These are phyloP conservation scores for Saitozyma podzolica DNA, from an alignment of 768 basidiomycete species.

Conservation along the genomic window DNA sequence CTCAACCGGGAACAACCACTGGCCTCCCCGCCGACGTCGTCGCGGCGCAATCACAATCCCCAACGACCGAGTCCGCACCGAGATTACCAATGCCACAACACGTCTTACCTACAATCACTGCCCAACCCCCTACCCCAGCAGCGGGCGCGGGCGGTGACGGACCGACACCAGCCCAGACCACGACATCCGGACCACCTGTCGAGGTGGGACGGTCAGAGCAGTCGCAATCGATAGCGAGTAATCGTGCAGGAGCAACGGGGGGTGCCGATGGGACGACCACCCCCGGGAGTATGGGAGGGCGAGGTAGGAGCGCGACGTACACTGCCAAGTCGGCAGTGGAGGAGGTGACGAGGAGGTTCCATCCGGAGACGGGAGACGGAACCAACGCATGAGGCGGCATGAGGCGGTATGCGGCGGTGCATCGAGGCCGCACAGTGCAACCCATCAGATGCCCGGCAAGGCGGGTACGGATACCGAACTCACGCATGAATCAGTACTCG, in stretches of 20 bases:
- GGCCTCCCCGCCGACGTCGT: conserved; percentile 11
- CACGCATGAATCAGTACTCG: too few species aligned
- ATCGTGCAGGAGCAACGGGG: not conserved
- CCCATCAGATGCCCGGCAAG: too few species aligned
- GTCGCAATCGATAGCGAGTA: not conserved
- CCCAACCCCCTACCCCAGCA: conserved; percentile 23
- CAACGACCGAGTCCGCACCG: conserved; percentile 3
- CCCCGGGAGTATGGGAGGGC: conserved; percentile 6
- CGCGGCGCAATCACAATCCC: not conserved
- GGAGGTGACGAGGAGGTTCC: conserved; percentile 51
- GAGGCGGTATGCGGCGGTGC: too few species aligned
- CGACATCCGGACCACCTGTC: conserved; percentile 1
- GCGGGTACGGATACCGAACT: too few species aligned
- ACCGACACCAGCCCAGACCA: not conserved
- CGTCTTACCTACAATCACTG: conserved; percentile 16
- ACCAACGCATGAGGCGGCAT: too few species aligned
- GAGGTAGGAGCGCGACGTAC: conserved; percentile 51
- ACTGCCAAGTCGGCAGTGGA: conserved; percentile 52
- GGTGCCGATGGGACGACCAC: conserved; percentile 6
- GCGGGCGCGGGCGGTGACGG: not conserved
- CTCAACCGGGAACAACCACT: not conserved
- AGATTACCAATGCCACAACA: not conserved
- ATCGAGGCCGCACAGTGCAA: too few species aligned
- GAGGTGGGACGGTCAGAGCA: not conserved
- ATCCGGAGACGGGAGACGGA: conserved; percentile 3